Evolutionary conservation across 768 basidiomycete genomes (phyloP), one percentile per base, ranked within the genome.

Genomic region (Lentinula sp.): DNA sequence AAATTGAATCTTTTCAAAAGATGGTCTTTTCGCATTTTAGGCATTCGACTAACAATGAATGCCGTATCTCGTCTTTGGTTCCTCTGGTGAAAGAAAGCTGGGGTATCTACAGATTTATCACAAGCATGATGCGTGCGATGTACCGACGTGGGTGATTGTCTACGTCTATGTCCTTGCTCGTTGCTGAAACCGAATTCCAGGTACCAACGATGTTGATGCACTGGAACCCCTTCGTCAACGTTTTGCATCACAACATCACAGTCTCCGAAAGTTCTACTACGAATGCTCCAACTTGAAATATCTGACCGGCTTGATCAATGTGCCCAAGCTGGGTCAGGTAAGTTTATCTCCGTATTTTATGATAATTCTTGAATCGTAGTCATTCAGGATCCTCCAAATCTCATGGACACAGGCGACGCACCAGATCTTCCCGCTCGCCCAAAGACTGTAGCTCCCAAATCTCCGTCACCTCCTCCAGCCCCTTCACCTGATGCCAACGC

Each of bases 241-340:
- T 36, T 99, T 89, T 75, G 87, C 84, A 62, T 83, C 91, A 23
- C 97, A 98, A 69, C 97, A 99, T 69, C 87, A 95, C 69, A 89
- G 85, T 64, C 82, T 99, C 9, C 88, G 97, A 64, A 94, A 96
- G 72, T 99, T 97, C 77, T 98, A 98, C 78, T 98, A 98, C 71
- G 97, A 99, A 71, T 99, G 97, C 71, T 97, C 95, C 9, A 98
- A 98, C 75, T 84, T 99, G 66, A 98, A 97, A 73, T 99, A 97
- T 74, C 76, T 99, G 57, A 99, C 97, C 9, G 93, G 95, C 49
- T 82, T 99, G 36, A 97, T 98, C 69, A 99, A 98, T 72, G 95
- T 99, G 2, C 97, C 97, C 10, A 99, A 98, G 73, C 82, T 99
- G 39, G 96, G 94, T 49, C 87, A 68, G 45, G 84, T 62, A 50